These are phyloP conservation scores for Rhodotorula babjevae DNA, from an alignment of 768 basidiomycete genomes.

Conservation along the genomic window DNA sequence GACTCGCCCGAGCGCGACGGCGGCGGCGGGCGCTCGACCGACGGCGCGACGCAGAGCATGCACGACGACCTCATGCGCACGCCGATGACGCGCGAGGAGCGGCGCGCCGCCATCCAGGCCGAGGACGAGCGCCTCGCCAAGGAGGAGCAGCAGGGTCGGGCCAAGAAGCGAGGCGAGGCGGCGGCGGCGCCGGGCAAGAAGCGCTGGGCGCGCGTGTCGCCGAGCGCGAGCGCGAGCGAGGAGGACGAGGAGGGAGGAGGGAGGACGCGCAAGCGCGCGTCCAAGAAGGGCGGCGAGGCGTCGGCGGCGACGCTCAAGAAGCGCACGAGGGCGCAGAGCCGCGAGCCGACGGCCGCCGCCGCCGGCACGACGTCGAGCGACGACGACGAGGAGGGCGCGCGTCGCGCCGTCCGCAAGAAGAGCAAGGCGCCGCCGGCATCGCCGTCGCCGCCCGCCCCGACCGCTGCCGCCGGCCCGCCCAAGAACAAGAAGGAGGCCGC, in stretches of 20 bases:
- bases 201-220: not conserved
- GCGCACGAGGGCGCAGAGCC: constrained; percentile 3
- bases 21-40: too few species aligned
- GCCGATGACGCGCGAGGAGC: constrained; percentile 65
- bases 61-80: not conserved
- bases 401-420: constrained; percentile 4
- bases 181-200: constrained; percentile 4
- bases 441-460: too few species aligned
- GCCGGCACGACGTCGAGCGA: not conserved
- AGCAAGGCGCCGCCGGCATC: not conserved
- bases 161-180: constrained; percentile 51
- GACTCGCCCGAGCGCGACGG: constrained; percentile 9
- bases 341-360: not conserved
- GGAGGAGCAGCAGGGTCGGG: constrained; percentile 53
- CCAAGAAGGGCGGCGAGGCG: constrained; percentile 24
- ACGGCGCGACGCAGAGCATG: not conserved
- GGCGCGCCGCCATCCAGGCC: constrained; percentile 77
- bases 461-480: not conserved
- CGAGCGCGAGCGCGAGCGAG: too few species aligned
- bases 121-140: constrained; percentile 52
- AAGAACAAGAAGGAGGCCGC: constrained; percentile 28
- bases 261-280: constrained; percentile 7
- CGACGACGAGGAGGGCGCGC: constrained; percentile 8
- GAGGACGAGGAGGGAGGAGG: not conserved
- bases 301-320: constrained; percentile 1